Base-by-base conservation (phyloP, 2,329 filamentous ascomycete species). In the Arthroderma sp. region DNA sequence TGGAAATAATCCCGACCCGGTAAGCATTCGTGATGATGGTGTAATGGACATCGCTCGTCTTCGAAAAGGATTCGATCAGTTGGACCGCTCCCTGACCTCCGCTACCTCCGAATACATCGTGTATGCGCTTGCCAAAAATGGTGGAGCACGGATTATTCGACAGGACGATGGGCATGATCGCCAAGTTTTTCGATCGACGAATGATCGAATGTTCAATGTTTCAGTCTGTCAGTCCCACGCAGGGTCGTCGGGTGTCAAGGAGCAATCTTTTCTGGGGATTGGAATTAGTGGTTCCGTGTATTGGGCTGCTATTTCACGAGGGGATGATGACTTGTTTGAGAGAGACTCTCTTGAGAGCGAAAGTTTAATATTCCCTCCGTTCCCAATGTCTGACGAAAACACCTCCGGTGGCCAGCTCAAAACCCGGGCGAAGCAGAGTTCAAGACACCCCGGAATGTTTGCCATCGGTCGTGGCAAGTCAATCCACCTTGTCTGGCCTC, bases 21-120 rank as follows among this genome's bases (percentile, higher is more conserved):
- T 78, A 47, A 62, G 72, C 28, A 81, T 96, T 62, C 80, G 82
- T 33, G 78, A 86, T 46, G 83, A 89, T 53, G 76, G 82, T 37
- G 80, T 94, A 55, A 84, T 94, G 71, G 86, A 94, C 55, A 91
- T 98, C 59, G 89, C 91, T 42, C 79, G 87, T 47, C 73, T 96
- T 51, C 94, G 94, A 73, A 96, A 96, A 68, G 87, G 94, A 4
- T 96, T 96, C 56, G 91, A 98, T 58, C 91, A 96, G 66, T 82
- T 95, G 50, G 91, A 98, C 60, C 84, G 93, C 52, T 93, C 88
- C 51, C 74, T 98, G 30, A 89, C 89, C 41, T 83, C 88, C 4
- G 88, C 89, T 11, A 89, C 86, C 28, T 81, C 86, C 58, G 83
- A 82, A 48, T 94, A 91, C 67, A 96, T 98, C 64, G 82, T 86